Evolutionary conservation across 306 rosid species (phyloP).

Genomic region (Morella rubra): DNA sequence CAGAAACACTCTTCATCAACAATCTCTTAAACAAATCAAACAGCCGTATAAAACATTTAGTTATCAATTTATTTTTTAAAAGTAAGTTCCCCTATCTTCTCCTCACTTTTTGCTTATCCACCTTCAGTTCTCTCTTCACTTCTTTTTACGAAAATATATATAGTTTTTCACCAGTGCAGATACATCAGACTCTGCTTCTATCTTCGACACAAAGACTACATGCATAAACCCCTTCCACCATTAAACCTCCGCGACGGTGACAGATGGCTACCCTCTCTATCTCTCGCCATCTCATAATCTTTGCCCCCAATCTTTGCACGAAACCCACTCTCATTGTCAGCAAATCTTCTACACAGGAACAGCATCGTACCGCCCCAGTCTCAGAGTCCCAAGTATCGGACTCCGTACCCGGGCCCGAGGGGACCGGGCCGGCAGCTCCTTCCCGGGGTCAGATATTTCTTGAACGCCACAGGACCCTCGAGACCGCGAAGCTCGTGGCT

Average conservation of each 20-base stretch:
- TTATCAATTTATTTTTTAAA: too few species aligned
- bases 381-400: slow-evolving; percentile 25
- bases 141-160: too few species aligned
- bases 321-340: slow-evolving; percentile 39
- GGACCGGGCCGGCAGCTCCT: slow-evolving; percentile 75
- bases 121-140: too few species aligned
- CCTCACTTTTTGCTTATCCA: too few species aligned
- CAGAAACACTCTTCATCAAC: too few species aligned
- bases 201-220: background rate
- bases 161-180: too few species aligned
- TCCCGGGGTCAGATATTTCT: slow-evolving; percentile 80
- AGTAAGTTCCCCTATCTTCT: too few species aligned
- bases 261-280: slow-evolving; percentile 60
- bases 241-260: slow-evolving; percentile 27
- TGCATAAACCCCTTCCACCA: background rate
- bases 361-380: slow-evolving; percentile 21
- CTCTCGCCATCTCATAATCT: slow-evolving; percentile 27
- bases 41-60: too few species aligned
- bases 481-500: slow-evolving; percentile 56
- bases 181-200: too few species aligned
- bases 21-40: too few species aligned
- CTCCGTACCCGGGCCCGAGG: slow-evolving; percentile 37
- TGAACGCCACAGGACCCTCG: slow-evolving; percentile 57
- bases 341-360: slow-evolving; percentile 31
- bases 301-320: slow-evolving; percentile 26